A percentile compares a stretch with the other conserved stretches of the same genome.
phyloP scores from a whole-genome alignment of 495 filamentous ascomycete genomes.

The Usnea hakonensis region DNA sequence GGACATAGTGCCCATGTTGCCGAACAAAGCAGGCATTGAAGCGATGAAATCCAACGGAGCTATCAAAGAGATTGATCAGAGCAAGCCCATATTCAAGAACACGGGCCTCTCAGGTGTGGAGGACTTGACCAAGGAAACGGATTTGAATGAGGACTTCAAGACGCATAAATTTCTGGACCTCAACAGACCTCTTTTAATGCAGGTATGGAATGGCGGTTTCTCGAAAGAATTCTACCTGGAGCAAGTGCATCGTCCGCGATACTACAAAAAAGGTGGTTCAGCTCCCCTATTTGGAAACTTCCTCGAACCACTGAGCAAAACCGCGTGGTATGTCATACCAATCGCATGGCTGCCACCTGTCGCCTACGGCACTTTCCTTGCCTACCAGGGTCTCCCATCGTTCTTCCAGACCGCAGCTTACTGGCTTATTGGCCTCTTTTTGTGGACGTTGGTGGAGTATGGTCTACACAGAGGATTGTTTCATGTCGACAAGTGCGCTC shows the following conservation, averaged over 20 bases:
- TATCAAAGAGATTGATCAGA: slow-evolving; percentile 21
- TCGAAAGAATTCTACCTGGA: slow-evolving; percentile 90
- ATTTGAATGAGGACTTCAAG: slow-evolving; percentile 64
- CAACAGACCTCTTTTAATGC: slow-evolving; percentile 72
- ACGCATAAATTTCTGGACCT: slow-evolving; percentile 92
- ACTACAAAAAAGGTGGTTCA: slow-evolving; percentile 87
- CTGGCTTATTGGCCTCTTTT: slow-evolving; percentile 55
- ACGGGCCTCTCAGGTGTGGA: slow-evolving; percentile 83
- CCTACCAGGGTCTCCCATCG: slow-evolving; percentile 49
- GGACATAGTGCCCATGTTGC: slow-evolving; percentile 40
- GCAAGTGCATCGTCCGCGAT: slow-evolving; percentile 88
- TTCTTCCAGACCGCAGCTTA: slow-evolving; percentile 40
- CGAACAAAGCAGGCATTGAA: slow-evolving; percentile 32
- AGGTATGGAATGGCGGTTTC: slow-evolving; percentile 85
- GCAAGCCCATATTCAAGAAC: slow-evolving; percentile 51
- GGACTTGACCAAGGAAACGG: slow-evolving; percentile 80
- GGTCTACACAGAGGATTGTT: slow-evolving; percentile 85
- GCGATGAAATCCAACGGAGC: slow-evolving; percentile 32
- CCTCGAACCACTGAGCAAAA: slow-evolving; percentile 88
- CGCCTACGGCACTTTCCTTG: slow-evolving; percentile 64
- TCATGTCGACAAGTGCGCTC: slow-evolving; percentile 76
- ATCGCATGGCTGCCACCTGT: slow-evolving; percentile 77
- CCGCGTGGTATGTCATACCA: slow-evolving; percentile 87
- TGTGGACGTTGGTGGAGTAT: slow-evolving; percentile 94
- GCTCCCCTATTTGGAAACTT: slow-evolving; percentile 97